Conservation (phyloP, 768 basidiomycete species). For the Amanita rubescens region DNA sequence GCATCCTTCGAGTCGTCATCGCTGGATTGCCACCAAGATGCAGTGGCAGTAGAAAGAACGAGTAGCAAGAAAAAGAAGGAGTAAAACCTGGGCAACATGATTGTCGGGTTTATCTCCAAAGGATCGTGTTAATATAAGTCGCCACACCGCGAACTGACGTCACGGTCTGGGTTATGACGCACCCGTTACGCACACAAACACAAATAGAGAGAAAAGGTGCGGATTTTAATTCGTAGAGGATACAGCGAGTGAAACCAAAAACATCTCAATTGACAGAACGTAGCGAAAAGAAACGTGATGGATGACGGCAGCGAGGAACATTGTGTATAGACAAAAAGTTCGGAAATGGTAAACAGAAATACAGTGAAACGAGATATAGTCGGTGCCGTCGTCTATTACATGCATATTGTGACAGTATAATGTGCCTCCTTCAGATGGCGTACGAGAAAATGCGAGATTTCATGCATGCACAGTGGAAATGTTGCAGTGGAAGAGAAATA, state of each 20-base stretch:
- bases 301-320: slow-evolving; percentile 2
- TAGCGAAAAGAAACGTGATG: neutral
- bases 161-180: slow-evolving; percentile 16
- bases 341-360: neutral
- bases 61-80: slow-evolving; percentile 1
- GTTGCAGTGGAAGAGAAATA: slow-evolving; percentile 22
- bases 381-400: slow-evolving; percentile 44
- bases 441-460: slow-evolving; percentile 37
- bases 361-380: slow-evolving; percentile 6
- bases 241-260: slow-evolving; percentile 1
- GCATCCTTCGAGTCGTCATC: slow-evolving; percentile 22
- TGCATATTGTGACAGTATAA: slow-evolving; percentile 44
- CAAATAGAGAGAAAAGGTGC: neutral
- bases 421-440: slow-evolving; percentile 73
- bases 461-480: slow-evolving; percentile 31
- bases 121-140: neutral
- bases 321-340: slow-evolving; percentile 1
- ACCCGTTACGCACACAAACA: neutral
- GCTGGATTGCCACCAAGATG: slow-evolving; percentile 40
- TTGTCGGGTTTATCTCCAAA: neutral
- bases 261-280: slow-evolving; percentile 4
- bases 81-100: neutral
- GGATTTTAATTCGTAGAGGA: neutral
- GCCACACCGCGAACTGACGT: slow-evolving; percentile 14
- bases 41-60: slow-evolving; percentile 28